These are phyloP conservation scores for Penicillium digitatum DNA, from an alignment of 2,329 filamentous ascomycete species.

Conservation along the genomic window DNA sequence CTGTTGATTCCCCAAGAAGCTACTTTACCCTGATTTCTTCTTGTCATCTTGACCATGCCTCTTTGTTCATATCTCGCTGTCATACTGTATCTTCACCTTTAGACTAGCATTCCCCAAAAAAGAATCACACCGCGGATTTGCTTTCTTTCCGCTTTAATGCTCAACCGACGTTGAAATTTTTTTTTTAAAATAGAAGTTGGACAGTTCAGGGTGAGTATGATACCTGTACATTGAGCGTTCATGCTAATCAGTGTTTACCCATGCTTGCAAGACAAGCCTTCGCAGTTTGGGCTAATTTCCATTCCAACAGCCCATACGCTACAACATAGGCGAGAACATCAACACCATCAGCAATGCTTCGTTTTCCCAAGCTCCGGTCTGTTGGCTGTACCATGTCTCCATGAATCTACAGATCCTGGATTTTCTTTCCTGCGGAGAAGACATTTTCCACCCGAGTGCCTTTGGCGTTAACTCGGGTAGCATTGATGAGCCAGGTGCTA, in stretches of 20 bases:
- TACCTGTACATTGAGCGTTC: neutral
- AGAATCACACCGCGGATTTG: neutral
- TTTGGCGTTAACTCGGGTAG: no score
- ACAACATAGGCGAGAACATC: neutral
- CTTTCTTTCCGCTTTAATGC: neutral
- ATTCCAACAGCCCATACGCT: neutral
- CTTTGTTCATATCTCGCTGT: neutral
- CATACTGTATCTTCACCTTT: neutral
- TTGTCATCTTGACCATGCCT: neutral
- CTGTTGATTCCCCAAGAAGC: neutral
- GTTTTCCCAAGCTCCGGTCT: no score
- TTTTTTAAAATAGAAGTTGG: neutral
- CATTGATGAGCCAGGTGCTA: no score
- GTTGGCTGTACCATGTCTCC: no score
- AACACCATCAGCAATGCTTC: no score
- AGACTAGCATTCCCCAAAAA: neutral
- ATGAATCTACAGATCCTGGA: no score
- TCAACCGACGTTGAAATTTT: neutral
- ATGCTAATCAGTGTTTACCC: neutral
- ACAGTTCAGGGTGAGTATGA: neutral
- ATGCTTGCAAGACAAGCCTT: neutral
- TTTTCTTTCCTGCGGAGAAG: no score
- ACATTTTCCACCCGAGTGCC: no score
- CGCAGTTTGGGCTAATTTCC: neutral
- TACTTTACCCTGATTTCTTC: slow-evolving; percentile 4